Evolutionary conservation across 805 yeast genomes (phyloP).

Genomic region (Wickerhamiella siamensis): DNA sequence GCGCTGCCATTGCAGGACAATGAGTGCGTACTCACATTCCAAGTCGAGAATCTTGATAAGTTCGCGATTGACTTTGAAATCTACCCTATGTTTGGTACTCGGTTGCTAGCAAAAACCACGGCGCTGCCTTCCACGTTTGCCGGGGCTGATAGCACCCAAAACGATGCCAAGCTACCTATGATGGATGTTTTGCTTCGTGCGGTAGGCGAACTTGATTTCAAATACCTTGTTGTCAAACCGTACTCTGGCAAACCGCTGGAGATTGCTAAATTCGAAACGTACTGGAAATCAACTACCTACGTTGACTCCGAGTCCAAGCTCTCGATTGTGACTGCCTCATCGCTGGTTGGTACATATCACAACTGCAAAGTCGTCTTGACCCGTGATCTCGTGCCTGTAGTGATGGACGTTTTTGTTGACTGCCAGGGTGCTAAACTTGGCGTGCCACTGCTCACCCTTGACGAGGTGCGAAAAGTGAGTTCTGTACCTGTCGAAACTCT

Average conservation of each 20-base stretch:
- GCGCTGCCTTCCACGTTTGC: constrained; percentile 47
- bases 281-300: constrained; percentile 72
- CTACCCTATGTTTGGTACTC: constrained; percentile 88
- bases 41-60: constrained; percentile 59
- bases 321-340: constrained; percentile 81
- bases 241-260: constrained; percentile 72
- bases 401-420: constrained; percentile 42
- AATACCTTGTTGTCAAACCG: constrained; percentile 78
- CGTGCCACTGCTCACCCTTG: constrained; percentile 16
- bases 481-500: constrained; percentile 14
- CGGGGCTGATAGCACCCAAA: constrained; percentile 24
- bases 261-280: constrained; percentile 84
- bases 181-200: constrained; percentile 68
- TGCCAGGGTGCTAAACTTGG: constrained; percentile 57
- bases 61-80: constrained; percentile 77
- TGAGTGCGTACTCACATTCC: constrained; percentile 62
- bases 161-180: constrained; percentile 44
- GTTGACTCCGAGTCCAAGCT: constrained; percentile 22
- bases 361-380: constrained; percentile 56
- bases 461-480: constrained; percentile 15
- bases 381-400: constrained; percentile 74
- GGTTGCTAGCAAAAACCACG: constrained; percentile 78
- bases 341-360: constrained; percentile 68
- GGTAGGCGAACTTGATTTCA: constrained; percentile 66
- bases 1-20: constrained; percentile 61